phyloP scores from a whole-genome alignment of 2,329 filamentous ascomycete species.

The Pezicula rhizophila region DNA sequence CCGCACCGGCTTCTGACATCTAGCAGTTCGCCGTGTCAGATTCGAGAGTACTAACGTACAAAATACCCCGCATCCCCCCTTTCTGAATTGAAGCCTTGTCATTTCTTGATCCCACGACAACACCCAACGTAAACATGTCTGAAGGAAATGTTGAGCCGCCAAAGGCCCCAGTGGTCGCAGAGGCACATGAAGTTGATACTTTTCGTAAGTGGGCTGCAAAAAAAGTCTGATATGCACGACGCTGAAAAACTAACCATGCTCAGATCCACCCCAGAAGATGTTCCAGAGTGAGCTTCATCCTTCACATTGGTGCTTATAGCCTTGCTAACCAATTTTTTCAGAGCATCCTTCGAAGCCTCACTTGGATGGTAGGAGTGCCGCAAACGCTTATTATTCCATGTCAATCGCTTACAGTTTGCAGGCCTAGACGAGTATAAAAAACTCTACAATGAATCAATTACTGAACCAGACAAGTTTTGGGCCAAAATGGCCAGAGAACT shows the following conservation, averaged over 20 bases:
- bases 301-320: constrained; percentile 17
- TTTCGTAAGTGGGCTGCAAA: constrained; percentile 47
- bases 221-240: constrained; percentile 1
- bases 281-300: constrained; percentile 51
- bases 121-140: constrained; percentile 34
- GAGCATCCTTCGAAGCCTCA: constrained; percentile 67
- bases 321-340: constrained; percentile 27
- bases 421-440: constrained; percentile 61
- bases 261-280: constrained; percentile 62
- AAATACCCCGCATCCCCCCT: background rate
- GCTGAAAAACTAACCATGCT: constrained; percentile 18
- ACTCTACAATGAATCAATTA: constrained; percentile 79
- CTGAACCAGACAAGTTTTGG: constrained; percentile 87
- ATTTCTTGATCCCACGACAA: background rate
- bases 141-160: constrained; percentile 30
- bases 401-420: constrained; percentile 24
- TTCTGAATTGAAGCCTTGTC: background rate
- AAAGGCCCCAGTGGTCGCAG: constrained; percentile 58
- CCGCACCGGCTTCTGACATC: no score
- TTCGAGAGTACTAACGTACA: no score
- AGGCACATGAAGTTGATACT: constrained; percentile 73
- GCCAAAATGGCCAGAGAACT: constrained; percentile 78
- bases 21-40: no score
- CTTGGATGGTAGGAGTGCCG: constrained; percentile 49
- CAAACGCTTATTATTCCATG: background rate